Base-by-base conservation (phyloP, 768 basidiomycete genomes). In the Collybia sordida region DNA sequence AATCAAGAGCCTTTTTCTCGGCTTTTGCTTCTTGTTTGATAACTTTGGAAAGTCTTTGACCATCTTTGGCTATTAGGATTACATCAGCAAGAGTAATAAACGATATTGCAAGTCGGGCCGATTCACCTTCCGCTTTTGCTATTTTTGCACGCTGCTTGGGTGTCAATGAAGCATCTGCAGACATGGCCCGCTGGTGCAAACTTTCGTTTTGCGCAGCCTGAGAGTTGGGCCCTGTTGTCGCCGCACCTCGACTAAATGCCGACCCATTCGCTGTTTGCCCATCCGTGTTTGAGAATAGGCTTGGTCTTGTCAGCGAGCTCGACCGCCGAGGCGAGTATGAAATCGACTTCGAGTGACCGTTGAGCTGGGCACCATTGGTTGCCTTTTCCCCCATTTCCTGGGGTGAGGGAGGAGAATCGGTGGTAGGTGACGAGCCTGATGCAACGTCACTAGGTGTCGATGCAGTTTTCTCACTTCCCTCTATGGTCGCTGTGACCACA, bases 1-100 rank as follows among this genome's bases (percentile, higher is more conserved):
- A 70, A 18, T 70, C 66, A 18, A 93, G 65, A 0, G 86, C 77
- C 52, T 77, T 71, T 61, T 82, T 82, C 65, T 91, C 88, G 1
- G 79, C 72, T 59, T 82, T 83, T 1, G 77, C 85, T 65, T 90
- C 90, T 1, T 73, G 66, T 64, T 79, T 83, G 58, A 92, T 81
- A 28, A 93, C 78, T 61, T 82, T 90, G 6, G 83, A 79, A 28
- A 91, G 68, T 34, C 70, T 74, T 57, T 79, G 82, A 6, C 78
- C 77, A 41, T 88, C 81, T 56, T 77, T 81, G 44, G 66, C 86
- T 88, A 54, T 31, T 2, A 48, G 17, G 5, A 22, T 34, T 18
- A 28, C 24, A 17, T 48, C 34, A 21, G 25, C 14, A 4, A 41
- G 48, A 11, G n/a, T 19, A 6, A 22, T 35, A 24, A 2, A 27